Conservation (phyloP, 805 yeast species). For the Isabelozyma rhagii region DNA sequence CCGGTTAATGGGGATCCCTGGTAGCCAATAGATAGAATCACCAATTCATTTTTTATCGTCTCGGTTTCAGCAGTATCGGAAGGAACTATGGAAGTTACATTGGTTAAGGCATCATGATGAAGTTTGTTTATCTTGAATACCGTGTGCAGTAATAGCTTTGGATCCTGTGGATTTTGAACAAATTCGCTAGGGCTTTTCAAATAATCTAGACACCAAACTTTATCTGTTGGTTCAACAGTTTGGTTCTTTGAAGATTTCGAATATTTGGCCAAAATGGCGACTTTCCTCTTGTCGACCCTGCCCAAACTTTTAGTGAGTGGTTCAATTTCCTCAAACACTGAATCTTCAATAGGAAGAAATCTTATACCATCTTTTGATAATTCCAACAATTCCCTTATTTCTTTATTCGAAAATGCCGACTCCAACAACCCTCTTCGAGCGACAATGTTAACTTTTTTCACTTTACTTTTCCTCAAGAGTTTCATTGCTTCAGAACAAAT, state of each 20-base stretch:
- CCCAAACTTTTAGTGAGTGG: constrained; percentile 23
- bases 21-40: constrained; percentile 83
- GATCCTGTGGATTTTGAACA: constrained; percentile 35
- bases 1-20: constrained; percentile 63
- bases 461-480: constrained; percentile 47
- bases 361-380: constrained; percentile 44
- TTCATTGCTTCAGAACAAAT: constrained; percentile 60
- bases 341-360: constrained; percentile 36
- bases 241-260: constrained; percentile 3
- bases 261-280: constrained; percentile 60
- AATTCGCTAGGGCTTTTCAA: constrained; percentile 61
- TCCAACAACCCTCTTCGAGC: constrained; percentile 86
- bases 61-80: constrained; percentile 26
- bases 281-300: constrained; percentile 61
- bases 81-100: constrained; percentile 29
- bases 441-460: constrained; percentile 66
- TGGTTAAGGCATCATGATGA: constrained; percentile 32
- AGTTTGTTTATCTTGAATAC: constrained; percentile 49
- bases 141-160: constrained; percentile 40
- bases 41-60: constrained; percentile 53
- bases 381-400: constrained; percentile 78
- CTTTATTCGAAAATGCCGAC: constrained; percentile 90
- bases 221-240: constrained; percentile 6
- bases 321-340: constrained; percentile 22
- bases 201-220: constrained; percentile 67